These are phyloP conservation scores for Allium cepa DNA, from an alignment of 106 monocot species.

Conservation along the genomic window DNA sequence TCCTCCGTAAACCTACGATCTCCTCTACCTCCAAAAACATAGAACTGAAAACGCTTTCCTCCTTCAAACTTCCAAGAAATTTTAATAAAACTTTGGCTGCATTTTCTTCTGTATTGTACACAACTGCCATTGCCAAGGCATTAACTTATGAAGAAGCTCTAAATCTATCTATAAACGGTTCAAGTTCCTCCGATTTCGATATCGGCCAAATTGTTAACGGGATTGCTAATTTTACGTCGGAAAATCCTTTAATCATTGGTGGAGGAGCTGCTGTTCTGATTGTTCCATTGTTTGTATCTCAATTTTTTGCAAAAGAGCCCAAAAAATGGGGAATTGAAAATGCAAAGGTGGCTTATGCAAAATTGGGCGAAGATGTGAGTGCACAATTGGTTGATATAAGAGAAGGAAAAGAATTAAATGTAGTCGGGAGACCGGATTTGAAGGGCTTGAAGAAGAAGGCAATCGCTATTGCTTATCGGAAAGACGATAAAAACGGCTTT, in stretches of 20 bases:
- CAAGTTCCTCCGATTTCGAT: conserved; percentile 21
- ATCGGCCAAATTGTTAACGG: conserved; percentile 29
- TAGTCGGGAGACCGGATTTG: conserved; percentile 71
- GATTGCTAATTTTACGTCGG: conserved; percentile 44
- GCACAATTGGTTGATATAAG: conserved; percentile 92
- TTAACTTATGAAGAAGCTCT: conserved; percentile 75
- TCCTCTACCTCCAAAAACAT: conserved; percentile 11
- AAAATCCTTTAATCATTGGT: conserved; percentile 56
- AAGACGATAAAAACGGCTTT: conserved; percentile 75
- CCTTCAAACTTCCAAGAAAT: conserved; percentile 24
- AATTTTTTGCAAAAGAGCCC: conserved; percentile 29
- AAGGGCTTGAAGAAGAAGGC: conserved; percentile 72
- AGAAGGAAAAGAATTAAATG: conserved; percentile 55
- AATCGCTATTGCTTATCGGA: conserved; percentile 45
- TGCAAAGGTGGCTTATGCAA: conserved; percentile 60
- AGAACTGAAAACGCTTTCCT: conserved; percentile 27
- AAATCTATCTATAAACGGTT: conserved; percentile 9
- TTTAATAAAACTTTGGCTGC: conserved; percentile 1
- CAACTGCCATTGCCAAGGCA: conserved; percentile 28
- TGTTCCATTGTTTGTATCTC: conserved; percentile 49
- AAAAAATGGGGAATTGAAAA: conserved; percentile 60
- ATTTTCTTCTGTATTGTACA: neutral
- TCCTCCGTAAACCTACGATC: conserved; percentile 22
- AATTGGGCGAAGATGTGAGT: conserved; percentile 48
- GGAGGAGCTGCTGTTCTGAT: conserved; percentile 54